Evolutionary conservation across 495 filamentous ascomycete species (phyloP).

Genomic region (Talaromyces thailandensis): DNA sequence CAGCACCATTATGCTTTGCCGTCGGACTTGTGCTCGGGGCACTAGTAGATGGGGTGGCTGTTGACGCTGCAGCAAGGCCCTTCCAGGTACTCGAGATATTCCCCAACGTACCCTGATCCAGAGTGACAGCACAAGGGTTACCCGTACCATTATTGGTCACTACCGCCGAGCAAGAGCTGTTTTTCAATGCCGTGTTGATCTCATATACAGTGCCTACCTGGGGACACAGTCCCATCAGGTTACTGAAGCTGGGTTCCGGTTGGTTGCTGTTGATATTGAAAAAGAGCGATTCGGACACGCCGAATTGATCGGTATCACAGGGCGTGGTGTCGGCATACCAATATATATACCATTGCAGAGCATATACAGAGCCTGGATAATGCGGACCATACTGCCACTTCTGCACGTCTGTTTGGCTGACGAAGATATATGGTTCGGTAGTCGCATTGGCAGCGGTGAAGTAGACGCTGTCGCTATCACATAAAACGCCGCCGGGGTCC

Average conservation of each 20-base stretch:
- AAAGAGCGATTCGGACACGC: not conserved
- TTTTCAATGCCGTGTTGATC: not conserved
- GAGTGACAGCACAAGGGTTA: not conserved
- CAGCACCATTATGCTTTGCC: not conserved
- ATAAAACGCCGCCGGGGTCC: not conserved
- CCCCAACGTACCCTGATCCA: not conserved
- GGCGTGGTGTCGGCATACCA: not conserved
- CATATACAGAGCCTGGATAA: not conserved
- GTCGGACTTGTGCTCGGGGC: not conserved
- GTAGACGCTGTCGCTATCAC: not conserved
- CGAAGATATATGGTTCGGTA: not conserved
- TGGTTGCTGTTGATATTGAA: not conserved
- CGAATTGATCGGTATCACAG: not conserved
- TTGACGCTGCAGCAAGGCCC: not conserved
- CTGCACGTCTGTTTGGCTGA: conserved; percentile 1
- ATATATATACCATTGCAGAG: not conserved
- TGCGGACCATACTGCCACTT: not conserved
- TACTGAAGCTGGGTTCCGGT: not conserved
- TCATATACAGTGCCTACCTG: not conserved
- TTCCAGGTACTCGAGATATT: not conserved
- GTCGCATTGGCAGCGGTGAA: not conserved
- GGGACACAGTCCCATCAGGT: not conserved
- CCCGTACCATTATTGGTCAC: not conserved
- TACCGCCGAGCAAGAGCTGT: not conserved
- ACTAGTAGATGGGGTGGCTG: not conserved